These are phyloP conservation scores for Gnaphalium uliginosum DNA, from an alignment of 129 eudicot species.

Conservation along the genomic window DNA sequence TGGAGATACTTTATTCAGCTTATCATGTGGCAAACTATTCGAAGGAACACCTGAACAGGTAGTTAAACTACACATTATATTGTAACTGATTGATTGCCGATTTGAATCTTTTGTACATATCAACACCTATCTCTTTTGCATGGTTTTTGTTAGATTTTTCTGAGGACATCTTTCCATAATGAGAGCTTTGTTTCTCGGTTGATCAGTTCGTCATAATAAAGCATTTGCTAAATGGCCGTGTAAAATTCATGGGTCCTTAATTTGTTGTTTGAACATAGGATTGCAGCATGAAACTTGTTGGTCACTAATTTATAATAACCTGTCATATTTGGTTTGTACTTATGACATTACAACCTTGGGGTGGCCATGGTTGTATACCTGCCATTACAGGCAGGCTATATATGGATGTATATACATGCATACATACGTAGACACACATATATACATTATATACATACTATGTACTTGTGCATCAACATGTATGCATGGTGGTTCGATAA, in stretches of 20 bases:
- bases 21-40: conserved; percentile 92
- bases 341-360: not conserved
- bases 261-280: no score
- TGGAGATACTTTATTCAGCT: conserved; percentile 89
- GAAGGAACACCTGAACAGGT: conserved; percentile 97
- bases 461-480: not conserved
- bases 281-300: not conserved
- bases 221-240: not conserved
- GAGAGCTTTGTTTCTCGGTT: not conserved
- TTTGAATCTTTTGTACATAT: not conserved
- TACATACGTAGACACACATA: no score
- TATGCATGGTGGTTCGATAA: not conserved
- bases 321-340: not conserved
- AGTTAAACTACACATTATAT: conserved; percentile 6
- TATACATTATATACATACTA: not conserved
- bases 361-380: not conserved
- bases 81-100: conserved; percentile 18
- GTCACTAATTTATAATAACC: not conserved
- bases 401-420: not conserved
- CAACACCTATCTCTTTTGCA: not conserved
- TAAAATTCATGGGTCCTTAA: conserved; percentile 3
- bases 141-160: not conserved
- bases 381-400: not conserved
- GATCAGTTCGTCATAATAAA: not conserved
- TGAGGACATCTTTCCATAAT: not conserved